Evolutionary conservation across 2,329 filamentous ascomycete species (phyloP).

Genomic region (Colletotrichum filicis): DNA sequence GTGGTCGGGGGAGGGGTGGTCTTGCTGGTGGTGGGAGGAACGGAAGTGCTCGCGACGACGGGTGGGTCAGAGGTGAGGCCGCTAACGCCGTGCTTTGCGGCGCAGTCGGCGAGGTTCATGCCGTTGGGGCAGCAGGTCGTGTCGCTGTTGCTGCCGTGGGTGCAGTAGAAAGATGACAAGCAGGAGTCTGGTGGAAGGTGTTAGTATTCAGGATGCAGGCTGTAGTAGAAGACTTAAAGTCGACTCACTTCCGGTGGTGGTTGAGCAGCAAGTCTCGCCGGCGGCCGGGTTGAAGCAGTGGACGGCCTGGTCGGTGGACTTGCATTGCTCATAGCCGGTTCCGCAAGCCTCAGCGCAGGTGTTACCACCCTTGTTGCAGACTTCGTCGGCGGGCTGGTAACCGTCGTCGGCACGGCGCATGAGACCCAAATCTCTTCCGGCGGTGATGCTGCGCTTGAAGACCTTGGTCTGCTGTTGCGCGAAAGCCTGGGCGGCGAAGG

Average conservation of each 20-base stretch:
- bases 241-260: constrained; percentile 65
- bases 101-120: constrained; percentile 65
- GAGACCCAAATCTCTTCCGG: constrained; percentile 51
- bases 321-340: constrained; percentile 58
- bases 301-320: constrained; percentile 57
- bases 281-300: constrained; percentile 68
- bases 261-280: constrained; percentile 67
- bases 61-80: constrained; percentile 61
- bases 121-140: constrained; percentile 72
- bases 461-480: constrained; percentile 33
- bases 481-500: constrained; percentile 34
- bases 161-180: constrained; percentile 71
- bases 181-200: constrained; percentile 63
- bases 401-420: constrained; percentile 56
- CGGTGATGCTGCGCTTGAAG: constrained; percentile 51
- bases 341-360: constrained; percentile 69
- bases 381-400: constrained; percentile 60
- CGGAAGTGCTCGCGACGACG: constrained; percentile 45
- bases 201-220: constrained; percentile 1
- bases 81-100: constrained; percentile 58
- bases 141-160: constrained; percentile 58
- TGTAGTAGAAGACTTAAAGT: neutral
- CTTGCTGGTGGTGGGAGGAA: constrained; percentile 40
- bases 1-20: constrained; percentile 39
- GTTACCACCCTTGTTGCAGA: constrained; percentile 57